phyloP scores from a whole-genome alignment of 1,139 yeast genomes.

The Sugiyamaella castrensis region DNA sequence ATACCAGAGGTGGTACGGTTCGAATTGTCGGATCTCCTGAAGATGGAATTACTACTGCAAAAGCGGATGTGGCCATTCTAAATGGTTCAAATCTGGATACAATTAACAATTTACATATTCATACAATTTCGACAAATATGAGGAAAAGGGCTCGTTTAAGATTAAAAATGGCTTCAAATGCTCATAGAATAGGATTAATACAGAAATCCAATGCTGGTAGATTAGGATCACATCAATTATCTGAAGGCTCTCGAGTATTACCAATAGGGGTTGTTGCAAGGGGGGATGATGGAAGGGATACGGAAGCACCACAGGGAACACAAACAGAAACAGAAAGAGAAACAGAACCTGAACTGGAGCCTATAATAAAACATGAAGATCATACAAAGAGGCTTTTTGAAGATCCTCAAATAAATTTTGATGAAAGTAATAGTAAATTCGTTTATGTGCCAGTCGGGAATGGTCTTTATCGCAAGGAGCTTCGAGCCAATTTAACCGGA shows the following conservation, averaged over 20 bases:
- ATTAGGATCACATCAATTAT: no score
- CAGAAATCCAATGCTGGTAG: no score
- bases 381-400: no score
- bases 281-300: no score
- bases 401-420: neutral
- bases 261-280: no score
- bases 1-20: conserved; percentile 28
- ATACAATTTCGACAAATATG: neutral
- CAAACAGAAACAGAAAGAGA: no score
- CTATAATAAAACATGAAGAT: no score
- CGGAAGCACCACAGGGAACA: no score
- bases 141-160: conserved; percentile 16
- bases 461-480: conserved; percentile 29
- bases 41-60: neutral
- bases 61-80: no score
- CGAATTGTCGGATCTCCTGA: conserved; percentile 21
- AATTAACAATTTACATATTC: neutral
- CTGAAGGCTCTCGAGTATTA: no score
- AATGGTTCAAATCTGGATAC: neutral
- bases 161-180: neutral
- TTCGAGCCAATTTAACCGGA: neutral
- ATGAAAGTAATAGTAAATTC: conserved; percentile 21
- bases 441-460: conserved; percentile 38
- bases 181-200: neutral
- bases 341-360: no score